A percentile compares a stretch with the other conserved stretches of the same genome.
phyloP scores from a whole-genome alignment of 2,329 filamentous ascomycete species.

The Neonectria hederae region DNA sequence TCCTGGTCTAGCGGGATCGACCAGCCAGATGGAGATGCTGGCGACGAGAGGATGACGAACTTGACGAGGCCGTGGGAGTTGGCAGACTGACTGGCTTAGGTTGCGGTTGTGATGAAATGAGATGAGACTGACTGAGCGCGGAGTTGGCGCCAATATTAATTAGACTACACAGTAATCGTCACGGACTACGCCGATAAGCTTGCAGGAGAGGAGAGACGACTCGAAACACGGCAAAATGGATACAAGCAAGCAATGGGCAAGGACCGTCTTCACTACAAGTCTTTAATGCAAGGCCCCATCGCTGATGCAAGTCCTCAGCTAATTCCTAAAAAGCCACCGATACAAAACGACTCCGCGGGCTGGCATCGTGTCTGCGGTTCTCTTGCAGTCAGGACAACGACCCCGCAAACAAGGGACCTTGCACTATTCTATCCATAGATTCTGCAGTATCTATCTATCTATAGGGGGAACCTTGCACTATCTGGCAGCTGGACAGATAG shows the following conservation, averaged over 20 bases:
- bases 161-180: background rate
- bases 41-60: background rate
- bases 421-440: background rate
- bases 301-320: too few relatives aligned
- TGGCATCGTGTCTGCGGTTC: slow-evolving; percentile 1
- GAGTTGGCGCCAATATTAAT: slow-evolving; percentile 9
- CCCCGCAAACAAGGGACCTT: background rate
- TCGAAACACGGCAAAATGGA: background rate
- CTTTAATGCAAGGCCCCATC: background rate
- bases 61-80: background rate
- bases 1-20: slow-evolving; percentile 18
- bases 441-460: too few relatives aligned
- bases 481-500: background rate
- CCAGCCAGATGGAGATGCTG: background rate
- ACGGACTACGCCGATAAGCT: slow-evolving; percentile 9
- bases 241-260: background rate
- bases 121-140: background rate
- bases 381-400: background rate
- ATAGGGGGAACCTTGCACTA: background rate
- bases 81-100: too few relatives aligned
- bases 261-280: background rate
- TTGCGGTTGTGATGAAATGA: background rate
- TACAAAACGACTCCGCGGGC: background rate
- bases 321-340: background rate
- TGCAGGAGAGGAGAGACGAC: background rate